Evolutionary conservation across 208 protist genomes (phyloP).

Genomic region (Leptomonas pyrrhocoris): DNA sequence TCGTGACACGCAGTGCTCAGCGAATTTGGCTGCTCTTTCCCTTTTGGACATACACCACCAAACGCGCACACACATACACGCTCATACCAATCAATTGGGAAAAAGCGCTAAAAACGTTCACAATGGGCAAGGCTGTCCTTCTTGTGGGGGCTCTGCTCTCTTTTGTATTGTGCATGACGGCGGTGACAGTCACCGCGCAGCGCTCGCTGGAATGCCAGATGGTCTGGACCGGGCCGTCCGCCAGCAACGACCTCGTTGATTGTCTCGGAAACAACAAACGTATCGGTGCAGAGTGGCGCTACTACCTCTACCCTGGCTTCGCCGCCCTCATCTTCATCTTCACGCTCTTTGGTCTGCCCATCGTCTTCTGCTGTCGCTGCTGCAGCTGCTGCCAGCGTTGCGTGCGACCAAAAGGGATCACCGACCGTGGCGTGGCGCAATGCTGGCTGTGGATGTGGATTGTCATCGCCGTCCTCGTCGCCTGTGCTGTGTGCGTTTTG

Average conservation of each 20-base stretch:
- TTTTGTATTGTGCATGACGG: slow-evolving; percentile 35
- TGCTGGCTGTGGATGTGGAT: slow-evolving; percentile 81
- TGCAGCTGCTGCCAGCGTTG: slow-evolving; percentile 47
- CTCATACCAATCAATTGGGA: not conserved
- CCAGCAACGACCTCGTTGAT: slow-evolving; percentile 54
- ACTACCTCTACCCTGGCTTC: slow-evolving; percentile 64
- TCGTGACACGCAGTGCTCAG: too few relatives aligned
- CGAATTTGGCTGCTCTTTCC: not conserved
- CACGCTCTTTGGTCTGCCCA: slow-evolving; percentile 55
- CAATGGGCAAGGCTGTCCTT: slow-evolving; percentile 9
- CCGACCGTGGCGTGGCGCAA: slow-evolving; percentile 33
- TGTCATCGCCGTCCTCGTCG: slow-evolving; percentile 48
- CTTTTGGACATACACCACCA: not conserved
- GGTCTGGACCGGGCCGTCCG: slow-evolving; percentile 64
- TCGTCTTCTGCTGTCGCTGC: slow-evolving; percentile 62
- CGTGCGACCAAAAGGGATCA: slow-evolving; percentile 28
- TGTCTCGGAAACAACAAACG: slow-evolving; percentile 59
- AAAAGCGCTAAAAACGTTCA: not conserved
- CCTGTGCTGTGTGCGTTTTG: slow-evolving; percentile 57
- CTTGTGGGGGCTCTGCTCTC: slow-evolving; percentile 34
- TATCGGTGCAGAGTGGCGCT: slow-evolving; percentile 54
- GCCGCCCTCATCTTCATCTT: slow-evolving; percentile 59
- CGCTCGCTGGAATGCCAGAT: slow-evolving; percentile 75
- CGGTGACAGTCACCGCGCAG: slow-evolving; percentile 35
- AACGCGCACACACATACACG: not conserved